Percentiles rank a stretch among this genome's conserved stretches.
Conservation (phyloP, 2,329 filamentous ascomycete genomes). For the Sclerotinia spermophila region DNA sequence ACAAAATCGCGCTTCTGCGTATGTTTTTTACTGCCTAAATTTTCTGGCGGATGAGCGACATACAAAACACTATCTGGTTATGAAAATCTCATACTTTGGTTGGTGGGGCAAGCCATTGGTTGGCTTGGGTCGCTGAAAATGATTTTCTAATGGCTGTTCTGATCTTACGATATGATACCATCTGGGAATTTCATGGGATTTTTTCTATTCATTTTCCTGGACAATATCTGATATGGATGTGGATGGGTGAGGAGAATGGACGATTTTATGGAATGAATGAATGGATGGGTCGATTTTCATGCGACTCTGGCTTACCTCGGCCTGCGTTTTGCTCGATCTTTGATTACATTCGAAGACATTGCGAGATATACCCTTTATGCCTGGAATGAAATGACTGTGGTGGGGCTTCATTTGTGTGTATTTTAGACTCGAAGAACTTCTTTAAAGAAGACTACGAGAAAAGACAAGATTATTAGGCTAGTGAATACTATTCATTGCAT, state of each 20-base stretch:
- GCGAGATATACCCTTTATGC: conserved; percentile 8
- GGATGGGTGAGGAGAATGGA: not conserved
- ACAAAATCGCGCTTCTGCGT: not conserved
- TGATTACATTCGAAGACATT: conserved; percentile 8
- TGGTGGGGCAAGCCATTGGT: not conserved
- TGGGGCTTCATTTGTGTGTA: conserved; percentile 8
- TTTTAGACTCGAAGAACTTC: not conserved
- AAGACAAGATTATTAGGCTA: conserved; percentile 11
- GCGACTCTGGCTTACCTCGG: conserved; percentile 6
- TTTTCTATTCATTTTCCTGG: not conserved
- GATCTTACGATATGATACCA: conserved; percentile 11
- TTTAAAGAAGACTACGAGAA: not conserved
- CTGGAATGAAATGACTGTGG: conserved; percentile 9
- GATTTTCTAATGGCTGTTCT: conserved; percentile 7
- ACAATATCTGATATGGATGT: conserved; percentile 1
- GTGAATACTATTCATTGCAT: conserved; percentile 11
- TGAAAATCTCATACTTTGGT: conserved; percentile 5
- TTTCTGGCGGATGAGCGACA: conserved; percentile 4
- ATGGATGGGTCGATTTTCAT: conserved; percentile 1
- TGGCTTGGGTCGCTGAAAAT: conserved; percentile 1
- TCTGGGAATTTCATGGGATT: not conserved
- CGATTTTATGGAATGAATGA: conserved; percentile 8
- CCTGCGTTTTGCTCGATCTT: conserved; percentile 6
- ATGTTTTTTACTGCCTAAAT: conserved; percentile 11
- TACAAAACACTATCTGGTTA: conserved; percentile 10